phyloP scores from a whole-genome alignment of 2,329 filamentous ascomycete species.

The Botryosphaeria dothidea region DNA sequence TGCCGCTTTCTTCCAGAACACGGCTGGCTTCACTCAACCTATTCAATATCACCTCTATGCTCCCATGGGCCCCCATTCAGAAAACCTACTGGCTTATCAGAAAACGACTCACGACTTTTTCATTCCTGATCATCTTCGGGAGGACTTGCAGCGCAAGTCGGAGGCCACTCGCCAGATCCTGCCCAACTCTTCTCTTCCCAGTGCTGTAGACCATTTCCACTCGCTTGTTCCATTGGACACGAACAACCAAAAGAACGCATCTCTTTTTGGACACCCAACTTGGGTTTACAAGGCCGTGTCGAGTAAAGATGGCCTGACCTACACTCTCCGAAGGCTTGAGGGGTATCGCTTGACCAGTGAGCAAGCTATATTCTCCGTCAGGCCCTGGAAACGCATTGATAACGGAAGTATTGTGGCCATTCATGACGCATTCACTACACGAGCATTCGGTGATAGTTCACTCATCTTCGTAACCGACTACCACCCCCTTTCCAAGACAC shows the following conservation, averaged over 20 bases:
- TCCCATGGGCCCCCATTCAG: constrained; percentile 77
- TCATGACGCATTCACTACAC: constrained; percentile 89
- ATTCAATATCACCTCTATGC: constrained; percentile 89
- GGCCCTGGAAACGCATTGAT: constrained; percentile 84
- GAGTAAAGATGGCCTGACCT: constrained; percentile 84
- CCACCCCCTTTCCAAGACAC: constrained; percentile 84
- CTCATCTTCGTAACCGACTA: constrained; percentile 94
- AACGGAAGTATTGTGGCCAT: constrained; percentile 82
- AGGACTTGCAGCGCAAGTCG: constrained; percentile 85
- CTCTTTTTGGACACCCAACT: constrained; percentile 81
- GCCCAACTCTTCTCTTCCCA: constrained; percentile 74
- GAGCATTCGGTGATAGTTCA: constrained; percentile 91
- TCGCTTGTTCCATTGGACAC: constrained; percentile 88
- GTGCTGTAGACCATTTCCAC: constrained; percentile 82
- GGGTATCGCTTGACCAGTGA: constrained; percentile 88
- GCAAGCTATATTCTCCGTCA: constrained; percentile 80
- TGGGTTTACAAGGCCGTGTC: constrained; percentile 96
- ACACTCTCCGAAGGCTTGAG: constrained; percentile 83
- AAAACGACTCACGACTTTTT: constrained; percentile 89
- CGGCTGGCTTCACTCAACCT: constrained; percentile 56
- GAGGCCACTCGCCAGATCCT: constrained; percentile 84
- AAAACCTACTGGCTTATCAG: constrained; percentile 82
- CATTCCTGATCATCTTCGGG: constrained; percentile 79
- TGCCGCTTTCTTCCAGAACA: constrained; percentile 65
- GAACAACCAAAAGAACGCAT: constrained; percentile 73